Evolutionary conservation across 2,329 filamentous ascomycete species (phyloP), one percentile per base, ranked within the genome.

Genomic region (Macrophomina phaseolina): DNA sequence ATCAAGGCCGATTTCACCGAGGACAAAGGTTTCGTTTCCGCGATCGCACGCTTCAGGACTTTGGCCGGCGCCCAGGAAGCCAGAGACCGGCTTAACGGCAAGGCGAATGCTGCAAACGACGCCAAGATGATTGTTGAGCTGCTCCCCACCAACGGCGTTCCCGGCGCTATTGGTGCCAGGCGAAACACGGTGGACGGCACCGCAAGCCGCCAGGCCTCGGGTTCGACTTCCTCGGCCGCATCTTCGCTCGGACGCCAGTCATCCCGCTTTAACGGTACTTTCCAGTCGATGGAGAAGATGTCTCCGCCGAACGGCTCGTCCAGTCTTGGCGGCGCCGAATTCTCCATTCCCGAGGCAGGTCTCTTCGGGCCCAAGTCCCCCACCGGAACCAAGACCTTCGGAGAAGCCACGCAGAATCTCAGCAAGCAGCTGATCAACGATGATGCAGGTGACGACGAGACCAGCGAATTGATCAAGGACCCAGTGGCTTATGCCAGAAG

Each of bases 361-460:
- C 79, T 92, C 32, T 93, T 92, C 78, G 90, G 89, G 12, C 87
- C 90, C 0, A 90, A 91, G 71, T 92, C 90, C 5, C 90, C 90
- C 1, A 89, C 92, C 65, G 89, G 87, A 49, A 90, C 89, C 73
- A 62, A 62, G 14, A 87, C 90, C 64, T 82, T 90, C n/a, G 82
- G 82, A n/a, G 88, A 89, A 68, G 83, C 85, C 60, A 46, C 65
- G 16, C 65, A 67, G 38, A 79, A 79, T 52, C 65, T 79, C 79
- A 89, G 91, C 71, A 93, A 92, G 77, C 86, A 88, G 2, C 81
- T 93, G 61, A 93, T 93, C 77, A 90, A 87, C 70, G 87, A 90
- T 71, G 87, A 90, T 73, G 84, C 85, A 16, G 87, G 86, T 34
- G 88, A 91, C 69, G 90, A 93, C 60, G 91, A 92, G 74, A 91